Base-by-base conservation (phyloP, 371 early-diverging fungal genomes). In the Mucor racemosus region DNA sequence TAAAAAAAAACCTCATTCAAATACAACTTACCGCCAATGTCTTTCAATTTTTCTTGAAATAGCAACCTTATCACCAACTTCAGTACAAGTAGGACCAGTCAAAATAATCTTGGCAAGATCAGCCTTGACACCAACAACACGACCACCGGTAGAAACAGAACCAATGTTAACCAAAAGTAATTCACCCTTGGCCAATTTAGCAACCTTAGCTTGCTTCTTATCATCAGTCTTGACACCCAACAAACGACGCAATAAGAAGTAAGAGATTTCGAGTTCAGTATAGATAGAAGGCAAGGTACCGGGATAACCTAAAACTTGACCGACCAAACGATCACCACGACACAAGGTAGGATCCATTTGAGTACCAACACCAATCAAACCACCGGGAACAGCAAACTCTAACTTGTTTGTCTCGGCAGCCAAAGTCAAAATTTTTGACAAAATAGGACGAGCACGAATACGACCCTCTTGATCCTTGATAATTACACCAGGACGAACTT, bases 301-400 rank as follows among this genome's bases (percentile, higher is more conserved):
- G 42, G 95, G 95, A 48, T 92, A 84, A 19, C 99, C 99, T 73
- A 99, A 86, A 0, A 99, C 99, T 79, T 99, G 98, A 68, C 99
- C 99, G 58, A 99, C 97, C 57, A 99, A 89, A 79, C 97, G 95
- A 89, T 99, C 99, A 62, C 95, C 97, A 86, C 99, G 94, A 86
- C 99, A 99, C 54, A 99, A 88, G 13, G 95, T 94, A 40, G 99
- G 99, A 84, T 99, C 99, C 79, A 99, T 91, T 71, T 92, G 87
- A 39, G 99, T 99, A 66, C 99, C 99, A 60, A 99, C 99, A 88
- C 99, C 99, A 73, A 99, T 99, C 59, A 99, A 88, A 68, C 99
- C 99, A 68, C 99, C 99, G 33, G 99, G 99, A 65, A 99, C 97
- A 50, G 99, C 99, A 84, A 97, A 97, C 76, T 97, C 86, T 54